Base-by-base conservation (phyloP, 2,329 filamentous ascomycete genomes). In the Colletotrichum truncatum region DNA sequence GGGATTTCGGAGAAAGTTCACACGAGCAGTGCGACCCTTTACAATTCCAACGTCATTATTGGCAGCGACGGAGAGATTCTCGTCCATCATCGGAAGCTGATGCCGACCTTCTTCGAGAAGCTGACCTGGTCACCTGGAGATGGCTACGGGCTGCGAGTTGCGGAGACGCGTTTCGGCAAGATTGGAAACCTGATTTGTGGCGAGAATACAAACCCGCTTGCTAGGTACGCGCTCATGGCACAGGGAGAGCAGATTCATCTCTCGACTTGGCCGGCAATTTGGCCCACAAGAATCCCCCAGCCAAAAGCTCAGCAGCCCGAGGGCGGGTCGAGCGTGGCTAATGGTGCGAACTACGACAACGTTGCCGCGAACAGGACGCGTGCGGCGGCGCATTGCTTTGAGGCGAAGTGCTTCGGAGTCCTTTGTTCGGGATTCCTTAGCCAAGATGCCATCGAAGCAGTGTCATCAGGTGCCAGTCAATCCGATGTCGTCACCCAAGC, bases 41-140 rank as follows among this genome's bases (percentile, higher is more conserved):
- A 80, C 71, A 87, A 87, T 67, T 81, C 83, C 0, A 85, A 85
- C 25, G 12, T 87, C 0, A 72, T 86, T 18, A 82, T 87, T 43
- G 75, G 74, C 1, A 65, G 70, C 2, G 64, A 77, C 4, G 85
- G 85, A 1, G 70, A 81, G 3, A 74, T 87, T 2, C 62, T 84
- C 2, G 78, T 82, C 0, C 84, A 87, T 59, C 84, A 87, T 61
- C 76, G 85, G 1, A 88, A 88, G 59, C 71, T 87, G 1, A 77
- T 85, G 71, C 83, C 85, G 0, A 87, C 85, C 0, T 87, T 86
- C 70, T 87, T 82, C 64, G 86, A 88, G 73, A 87, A 87, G 67
- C 68, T 87, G 21, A 84, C 80, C 0, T 87, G 85, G 85, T 76
- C 76, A 0, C 79, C 80, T 2, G 85, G 85, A 0, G 85, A 87